Evolutionary conservation across 192 early-diverging fungal species (phyloP), one percentile per base, ranked within the genome.

Genomic region (Umbelopsis vinacea): DNA sequence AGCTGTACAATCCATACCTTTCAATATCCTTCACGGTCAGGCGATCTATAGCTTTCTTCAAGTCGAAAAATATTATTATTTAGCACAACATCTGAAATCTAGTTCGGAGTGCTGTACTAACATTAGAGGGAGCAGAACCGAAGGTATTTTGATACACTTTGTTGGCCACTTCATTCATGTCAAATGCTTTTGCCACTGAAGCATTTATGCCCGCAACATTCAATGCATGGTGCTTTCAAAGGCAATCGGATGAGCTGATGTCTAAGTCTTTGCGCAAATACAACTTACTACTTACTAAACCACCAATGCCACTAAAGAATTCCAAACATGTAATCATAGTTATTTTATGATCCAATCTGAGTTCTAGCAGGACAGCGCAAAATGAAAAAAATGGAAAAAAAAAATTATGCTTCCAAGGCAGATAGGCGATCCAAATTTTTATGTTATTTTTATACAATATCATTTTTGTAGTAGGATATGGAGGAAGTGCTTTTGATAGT

Each of bases 141-240:
- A 78, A 78, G 37, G 69, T 78, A 37, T 74, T 68, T 38, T 45
- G 15, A 43, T 78, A 78, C 3, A 78, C 71, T 46, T 83, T 78
- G 83, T 98, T 97, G 24, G 95, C 94, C 15, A 92, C 89, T 8
- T 84, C 83, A 84, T 97, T 98, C 66, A 97, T 92, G 81, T 98
- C 97, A 78, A 96, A 98, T 4, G 94, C 89, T n/a, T 87, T 89
- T 0, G 92, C 76, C 37, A 98, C 88, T 24, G 88, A 46, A 22
- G 87, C 85, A 29, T 79, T 60, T 24, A 88, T 78, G 9, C 82
- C 76, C 1, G 93, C 89, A 35, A 80, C 76, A 46, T 89, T 84
- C 40, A 96, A 85, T 26, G 90, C 92, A 85, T 90, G 92, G 81
- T 92, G 92, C 92, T 88, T 29, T 33, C 14, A 23, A 50, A 46